Percentiles rank a stretch among this genome's conserved stretches.
phyloP scores from a whole-genome alignment of 805 yeast species.

The Candida boidinii region DNA sequence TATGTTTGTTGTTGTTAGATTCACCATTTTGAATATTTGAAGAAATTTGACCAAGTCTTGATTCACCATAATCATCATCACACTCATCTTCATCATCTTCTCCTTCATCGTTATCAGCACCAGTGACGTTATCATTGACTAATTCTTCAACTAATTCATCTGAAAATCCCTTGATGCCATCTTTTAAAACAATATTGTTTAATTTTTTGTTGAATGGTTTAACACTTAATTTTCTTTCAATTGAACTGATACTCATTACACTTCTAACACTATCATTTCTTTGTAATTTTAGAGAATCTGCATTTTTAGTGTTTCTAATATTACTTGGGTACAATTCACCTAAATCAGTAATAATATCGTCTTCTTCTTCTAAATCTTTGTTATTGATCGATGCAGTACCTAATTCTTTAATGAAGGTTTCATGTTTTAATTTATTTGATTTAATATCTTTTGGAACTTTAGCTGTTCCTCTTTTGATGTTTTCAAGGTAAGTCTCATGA shows the following conservation, averaged over 20 bases:
- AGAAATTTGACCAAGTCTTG: background rate
- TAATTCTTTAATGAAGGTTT: slow-evolving; percentile 12
- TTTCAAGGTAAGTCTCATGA: slow-evolving; percentile 20
- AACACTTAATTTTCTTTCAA: slow-evolving; percentile 19
- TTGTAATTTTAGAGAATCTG: slow-evolving; percentile 17
- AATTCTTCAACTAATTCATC: slow-evolving; percentile 12
- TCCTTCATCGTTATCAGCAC: slow-evolving; percentile 1
- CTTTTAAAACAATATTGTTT: slow-evolving; percentile 8
- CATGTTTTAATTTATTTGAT: slow-evolving; percentile 7
- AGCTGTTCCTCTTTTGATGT: slow-evolving; percentile 13
- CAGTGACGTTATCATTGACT: slow-evolving; percentile 1
- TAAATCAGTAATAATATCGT: slow-evolving; percentile 19
- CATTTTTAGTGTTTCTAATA: slow-evolving; percentile 20
- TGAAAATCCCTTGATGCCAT: slow-evolving; percentile 15
- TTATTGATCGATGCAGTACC: slow-evolving; percentile 8
- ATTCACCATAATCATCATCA: too few species aligned
- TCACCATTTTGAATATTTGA: background rate
- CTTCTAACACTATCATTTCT: slow-evolving; percentile 22
- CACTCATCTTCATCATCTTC: too few species aligned
- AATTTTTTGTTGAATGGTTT: slow-evolving; percentile 10
- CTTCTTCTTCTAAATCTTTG: slow-evolving; percentile 12
- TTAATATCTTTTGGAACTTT: slow-evolving; percentile 11
- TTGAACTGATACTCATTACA: slow-evolving; percentile 18
- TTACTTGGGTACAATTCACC: slow-evolving; percentile 25
- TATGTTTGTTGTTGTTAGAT: background rate